Percentiles rank a stretch among this genome's conserved stretches.
phyloP scores from a whole-genome alignment of 148 eudicot genomes.

The Diospyros kaki region DNA sequence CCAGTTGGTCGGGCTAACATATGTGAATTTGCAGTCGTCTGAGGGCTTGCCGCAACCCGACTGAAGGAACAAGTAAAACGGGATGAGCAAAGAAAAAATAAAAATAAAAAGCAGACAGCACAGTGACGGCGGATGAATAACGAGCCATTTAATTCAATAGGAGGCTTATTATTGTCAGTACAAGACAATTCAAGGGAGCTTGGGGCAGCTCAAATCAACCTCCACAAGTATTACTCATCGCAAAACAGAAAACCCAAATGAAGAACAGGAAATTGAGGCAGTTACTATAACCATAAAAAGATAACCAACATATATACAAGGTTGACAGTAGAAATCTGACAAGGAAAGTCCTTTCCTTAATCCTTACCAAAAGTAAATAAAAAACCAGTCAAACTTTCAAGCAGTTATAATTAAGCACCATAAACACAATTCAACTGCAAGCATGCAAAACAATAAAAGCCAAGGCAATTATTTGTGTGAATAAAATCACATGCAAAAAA shows the following conservation, averaged over 20 bases:
- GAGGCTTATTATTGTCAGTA: neutral
- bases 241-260: no score
- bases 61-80: conserved; percentile 26
- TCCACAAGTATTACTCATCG: no score
- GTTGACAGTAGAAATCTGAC: neutral
- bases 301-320: no score
- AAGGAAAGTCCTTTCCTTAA: neutral
- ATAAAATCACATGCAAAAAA: neutral
- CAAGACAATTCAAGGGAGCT: no score
- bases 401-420: neutral
- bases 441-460: neutral
- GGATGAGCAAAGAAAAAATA: neutral
- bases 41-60: conserved; percentile 98
- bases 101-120: neutral
- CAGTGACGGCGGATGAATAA: neutral
- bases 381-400: neutral
- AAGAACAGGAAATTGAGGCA: no score
- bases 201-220: no score
- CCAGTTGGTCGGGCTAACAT: conserved; percentile 69
- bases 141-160: neutral
- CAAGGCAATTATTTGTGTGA: neutral
- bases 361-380: neutral
- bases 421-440: neutral
- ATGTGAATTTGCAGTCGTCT: conserved; percentile 47
- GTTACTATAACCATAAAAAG: no score